Percentiles rank a stretch among this genome's conserved stretches.
phyloP scores from a whole-genome alignment of 805 yeast genomes.

The Spathaspora sp. region DNA sequence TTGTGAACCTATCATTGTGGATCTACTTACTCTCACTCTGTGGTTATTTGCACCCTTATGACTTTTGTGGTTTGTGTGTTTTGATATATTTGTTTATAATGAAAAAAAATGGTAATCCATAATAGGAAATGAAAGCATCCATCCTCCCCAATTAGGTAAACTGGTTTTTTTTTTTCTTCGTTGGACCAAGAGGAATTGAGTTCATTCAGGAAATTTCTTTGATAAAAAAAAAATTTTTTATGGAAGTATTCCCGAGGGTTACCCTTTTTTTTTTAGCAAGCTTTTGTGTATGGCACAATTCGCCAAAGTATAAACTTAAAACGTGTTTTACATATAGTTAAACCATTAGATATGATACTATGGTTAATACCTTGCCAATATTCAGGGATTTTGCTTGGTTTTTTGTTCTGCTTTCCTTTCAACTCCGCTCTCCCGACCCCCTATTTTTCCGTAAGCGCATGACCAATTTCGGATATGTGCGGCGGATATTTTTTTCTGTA shows the following conservation, averaged over 20 bases:
- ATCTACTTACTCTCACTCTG: not conserved
- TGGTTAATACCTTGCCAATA: not conserved
- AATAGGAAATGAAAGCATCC: slow-evolving; percentile 4
- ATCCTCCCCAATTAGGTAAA: slow-evolving; percentile 1
- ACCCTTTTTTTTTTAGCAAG: too few species aligned
- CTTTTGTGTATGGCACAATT: not conserved
- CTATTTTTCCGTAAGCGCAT: not conserved
- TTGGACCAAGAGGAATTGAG: not conserved
- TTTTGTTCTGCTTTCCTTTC: not conserved
- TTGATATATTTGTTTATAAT: not conserved
- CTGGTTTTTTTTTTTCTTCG: not conserved
- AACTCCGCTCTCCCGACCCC: not conserved
- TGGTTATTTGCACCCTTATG: not conserved
- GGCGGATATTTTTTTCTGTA: not conserved
- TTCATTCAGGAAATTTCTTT: slow-evolving; percentile 1
- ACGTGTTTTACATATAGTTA: not conserved
- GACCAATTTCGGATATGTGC: not conserved
- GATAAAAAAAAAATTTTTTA: not conserved
- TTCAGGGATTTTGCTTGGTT: not conserved
- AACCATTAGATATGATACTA: not conserved
- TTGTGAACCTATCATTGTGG: not conserved
- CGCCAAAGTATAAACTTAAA: too few species aligned
- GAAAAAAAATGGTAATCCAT: slow-evolving; percentile 2
- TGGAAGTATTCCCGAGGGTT: too few species aligned
- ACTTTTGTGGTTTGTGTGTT: not conserved